Percentiles rank a stretch among this genome's conserved stretches.
phyloP scores from a whole-genome alignment of 2,329 filamentous ascomycete genomes.

The Ceratocystis eucalypticola region DNA sequence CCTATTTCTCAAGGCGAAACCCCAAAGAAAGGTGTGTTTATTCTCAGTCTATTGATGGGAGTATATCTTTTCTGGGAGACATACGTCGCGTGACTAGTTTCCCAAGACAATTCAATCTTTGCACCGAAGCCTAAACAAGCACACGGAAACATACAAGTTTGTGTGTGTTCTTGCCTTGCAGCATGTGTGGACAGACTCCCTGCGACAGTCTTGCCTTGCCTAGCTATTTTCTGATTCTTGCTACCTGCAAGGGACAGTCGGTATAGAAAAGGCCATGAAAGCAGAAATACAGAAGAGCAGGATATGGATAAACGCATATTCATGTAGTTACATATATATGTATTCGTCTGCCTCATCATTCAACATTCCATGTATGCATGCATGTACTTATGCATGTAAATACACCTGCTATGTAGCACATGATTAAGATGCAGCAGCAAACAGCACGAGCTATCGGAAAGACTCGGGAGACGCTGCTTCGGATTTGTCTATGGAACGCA shows the following conservation, averaged over 20 bases:
- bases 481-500: neutral
- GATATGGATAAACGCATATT: neutral
- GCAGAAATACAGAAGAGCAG: neutral
- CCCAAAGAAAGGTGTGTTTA: neutral
- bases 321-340: neutral
- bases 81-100: neutral
- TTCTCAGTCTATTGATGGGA: neutral
- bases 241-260: neutral
- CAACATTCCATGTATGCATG: neutral
- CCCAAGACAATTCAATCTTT: neutral
- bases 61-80: neutral
- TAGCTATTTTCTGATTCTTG: neutral
- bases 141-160: neutral
- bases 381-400: neutral
- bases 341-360: neutral
- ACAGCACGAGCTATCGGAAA: slow-evolving; percentile 10
- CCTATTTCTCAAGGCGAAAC: too few species aligned
- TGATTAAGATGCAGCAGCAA: slow-evolving; percentile 7
- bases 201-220: neutral
- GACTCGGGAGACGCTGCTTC: slow-evolving; percentile 4
- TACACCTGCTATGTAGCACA: neutral
- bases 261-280: too few species aligned
- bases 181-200: neutral
- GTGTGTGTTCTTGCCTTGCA: neutral
- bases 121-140: neutral